Conservation (phyloP, 371 early-diverging fungal species). For the Rhizomucor miehei region DNA sequence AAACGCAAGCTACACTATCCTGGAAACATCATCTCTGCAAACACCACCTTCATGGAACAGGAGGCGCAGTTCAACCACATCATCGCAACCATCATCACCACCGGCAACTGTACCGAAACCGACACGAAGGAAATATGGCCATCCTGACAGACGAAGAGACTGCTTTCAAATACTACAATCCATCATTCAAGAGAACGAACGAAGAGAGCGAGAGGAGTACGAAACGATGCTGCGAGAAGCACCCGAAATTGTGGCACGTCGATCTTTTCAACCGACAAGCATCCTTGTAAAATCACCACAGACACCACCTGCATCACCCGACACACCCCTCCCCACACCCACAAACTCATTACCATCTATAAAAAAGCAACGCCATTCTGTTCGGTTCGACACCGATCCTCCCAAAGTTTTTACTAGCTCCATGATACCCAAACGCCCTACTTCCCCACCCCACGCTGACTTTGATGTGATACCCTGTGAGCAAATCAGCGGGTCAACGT, state of each 20-base stretch:
- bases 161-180: slow-evolving; percentile 33
- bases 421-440: slow-evolving; percentile 1
- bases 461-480: background rate
- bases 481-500: slow-evolving; percentile 3
- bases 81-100: background rate
- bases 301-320: slow-evolving; percentile 3
- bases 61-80: background rate
- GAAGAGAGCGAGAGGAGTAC: slow-evolving; percentile 28
- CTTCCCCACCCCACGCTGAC: background rate
- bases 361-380: slow-evolving; percentile 20
- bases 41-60: background rate
- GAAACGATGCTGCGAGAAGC: slow-evolving; percentile 27
- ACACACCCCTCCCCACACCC: slow-evolving; percentile 5
- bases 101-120: slow-evolving; percentile 1
- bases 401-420: slow-evolving; percentile 24
- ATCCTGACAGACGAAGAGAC: slow-evolving; percentile 37
- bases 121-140: slow-evolving; percentile 4
- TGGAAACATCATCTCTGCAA: background rate
- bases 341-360: slow-evolving; percentile 17
- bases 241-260: slow-evolving; percentile 14
- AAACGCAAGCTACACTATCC: too few species aligned
- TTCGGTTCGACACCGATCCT: slow-evolving; percentile 37
- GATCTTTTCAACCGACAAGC: slow-evolving; percentile 11
- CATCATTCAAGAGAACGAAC: slow-evolving; percentile 36
- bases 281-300: slow-evolving; percentile 18